Conservation (phyloP, 805 yeast genomes). For the Candida piceae region DNA sequence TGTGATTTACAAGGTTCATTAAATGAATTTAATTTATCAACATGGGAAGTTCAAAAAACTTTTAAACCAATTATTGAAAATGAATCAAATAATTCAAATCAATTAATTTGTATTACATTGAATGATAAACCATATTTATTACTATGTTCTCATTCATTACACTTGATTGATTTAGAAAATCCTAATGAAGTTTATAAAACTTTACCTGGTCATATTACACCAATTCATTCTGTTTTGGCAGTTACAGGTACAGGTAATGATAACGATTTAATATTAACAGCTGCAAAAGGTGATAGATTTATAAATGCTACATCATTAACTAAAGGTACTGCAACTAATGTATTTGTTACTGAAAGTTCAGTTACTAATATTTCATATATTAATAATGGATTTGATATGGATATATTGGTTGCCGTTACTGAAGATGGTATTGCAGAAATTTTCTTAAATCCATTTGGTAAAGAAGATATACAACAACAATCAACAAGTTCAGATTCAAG, state of each 20-base stretch:
- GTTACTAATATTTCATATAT: slow-evolving; percentile 40
- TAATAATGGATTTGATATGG: slow-evolving; percentile 25
- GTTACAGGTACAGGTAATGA: slow-evolving; percentile 18
- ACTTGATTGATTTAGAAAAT: slow-evolving; percentile 41
- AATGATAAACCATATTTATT: slow-evolving; percentile 40
- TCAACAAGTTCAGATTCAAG: too few species aligned
- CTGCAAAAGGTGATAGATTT: slow-evolving; percentile 78
- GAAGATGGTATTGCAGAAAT: slow-evolving; percentile 74
- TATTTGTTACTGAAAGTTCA: slow-evolving; percentile 67
- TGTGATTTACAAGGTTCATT: slow-evolving; percentile 55
- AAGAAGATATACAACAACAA: slow-evolving; percentile 2
- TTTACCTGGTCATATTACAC: slow-evolving; percentile 74
- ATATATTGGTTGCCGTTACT: slow-evolving; percentile 51
- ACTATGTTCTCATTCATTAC: slow-evolving; percentile 63
- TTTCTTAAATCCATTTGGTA: slow-evolving; percentile 50
- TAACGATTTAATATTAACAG: slow-evolving; percentile 50
- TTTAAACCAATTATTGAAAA: slow-evolving; percentile 35
- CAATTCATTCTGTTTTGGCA: slow-evolving; percentile 47
- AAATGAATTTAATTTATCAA: slow-evolving; percentile 55
- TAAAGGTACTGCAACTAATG: slow-evolving; percentile 40
- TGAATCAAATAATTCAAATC: slow-evolving; percentile 14
- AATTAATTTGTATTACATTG: slow-evolving; percentile 17
- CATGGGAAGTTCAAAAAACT: slow-evolving; percentile 36
- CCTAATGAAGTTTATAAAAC: slow-evolving; percentile 39
- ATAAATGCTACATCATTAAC: slow-evolving; percentile 60